Evolutionary conservation across 129 eudicot species (phyloP), one percentile per base, ranked within the genome.

Genomic region (Sambucus nigra): DNA sequence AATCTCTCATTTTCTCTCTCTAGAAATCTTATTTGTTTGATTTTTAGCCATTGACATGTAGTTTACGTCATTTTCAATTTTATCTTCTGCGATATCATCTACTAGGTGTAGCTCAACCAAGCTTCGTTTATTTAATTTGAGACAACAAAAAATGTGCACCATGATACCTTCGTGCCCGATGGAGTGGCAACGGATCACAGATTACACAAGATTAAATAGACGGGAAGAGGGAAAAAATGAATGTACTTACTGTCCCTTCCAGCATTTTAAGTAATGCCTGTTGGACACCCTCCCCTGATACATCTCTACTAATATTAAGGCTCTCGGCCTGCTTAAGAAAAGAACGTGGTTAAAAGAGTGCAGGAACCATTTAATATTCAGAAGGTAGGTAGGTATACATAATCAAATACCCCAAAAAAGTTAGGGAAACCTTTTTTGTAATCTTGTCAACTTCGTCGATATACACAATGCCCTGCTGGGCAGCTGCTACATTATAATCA

Each of bases 401-500:
- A 52, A 25, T 28, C 25, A 19, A 52, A 21, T 12, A 5, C 25
- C 32, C 47, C 28, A 25, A 33, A 62, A 14, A 18, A 61, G 42
- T 14, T 17, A 25, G 51, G 17, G 22, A 41, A 42, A 91, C 99
- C 99, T 86, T 91, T 69, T 91, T 91, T 4, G 99, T 86, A 33
- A 91, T 91, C 71, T 91, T 91, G 73, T 91, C 99, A 46, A 91
- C 99, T 91, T 91, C 99, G 63, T 91, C 99, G 64, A 91, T 86
- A 57, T 91, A 91, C 61, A 91, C 88, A 65, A 91, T 91, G 57
- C 99, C 99, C 65, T 91, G 99, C 60, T 91, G 99, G 38, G 99
- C 99, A 57, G 99, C 99, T 67, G 88, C 84, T 51, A 91, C 91
- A 70, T 91, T 91, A 58, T 81, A 91, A 38, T 91, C 95, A 15